These are phyloP conservation scores for Talaromyces stipitatus DNA, from an alignment of 495 filamentous ascomycete genomes.

Conservation along the genomic window DNA sequence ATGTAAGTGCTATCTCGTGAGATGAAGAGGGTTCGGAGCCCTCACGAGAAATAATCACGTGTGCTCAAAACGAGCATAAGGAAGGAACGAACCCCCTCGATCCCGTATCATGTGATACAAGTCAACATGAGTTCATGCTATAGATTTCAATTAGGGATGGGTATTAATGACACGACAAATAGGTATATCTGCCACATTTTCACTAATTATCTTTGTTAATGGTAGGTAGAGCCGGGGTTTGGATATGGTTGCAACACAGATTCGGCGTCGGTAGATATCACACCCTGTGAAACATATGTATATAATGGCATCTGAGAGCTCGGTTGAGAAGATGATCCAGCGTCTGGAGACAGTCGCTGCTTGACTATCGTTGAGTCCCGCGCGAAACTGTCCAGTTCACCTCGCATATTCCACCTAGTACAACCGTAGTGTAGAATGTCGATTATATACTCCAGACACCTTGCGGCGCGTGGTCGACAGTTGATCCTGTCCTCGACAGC, in stretches of 20 bases:
- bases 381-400: conserved; percentile 26
- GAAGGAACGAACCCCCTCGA: not conserved
- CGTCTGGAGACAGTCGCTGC: not conserved
- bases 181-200: not conserved
- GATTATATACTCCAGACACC: conserved; percentile 25
- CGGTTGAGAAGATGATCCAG: not conserved
- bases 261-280: not conserved
- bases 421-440: conserved; percentile 26
- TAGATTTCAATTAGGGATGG: too few relatives aligned
- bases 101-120: not conserved
- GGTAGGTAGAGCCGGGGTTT: not conserved
- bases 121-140: not conserved
- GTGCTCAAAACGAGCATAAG: not conserved
- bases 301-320: not conserved
- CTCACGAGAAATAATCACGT: not conserved
- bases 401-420: conserved; percentile 26
- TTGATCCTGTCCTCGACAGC: conserved; percentile 28
- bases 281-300: not conserved
- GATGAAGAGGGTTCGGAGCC: not conserved
- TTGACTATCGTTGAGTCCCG: conserved; percentile 11
- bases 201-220: not conserved
- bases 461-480: conserved; percentile 26
- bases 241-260: not conserved
- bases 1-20: not conserved
- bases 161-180: too few relatives aligned